Conservation (phyloP, 139 green algal genomes). For the Edaphochlamys debaryana region DNA sequence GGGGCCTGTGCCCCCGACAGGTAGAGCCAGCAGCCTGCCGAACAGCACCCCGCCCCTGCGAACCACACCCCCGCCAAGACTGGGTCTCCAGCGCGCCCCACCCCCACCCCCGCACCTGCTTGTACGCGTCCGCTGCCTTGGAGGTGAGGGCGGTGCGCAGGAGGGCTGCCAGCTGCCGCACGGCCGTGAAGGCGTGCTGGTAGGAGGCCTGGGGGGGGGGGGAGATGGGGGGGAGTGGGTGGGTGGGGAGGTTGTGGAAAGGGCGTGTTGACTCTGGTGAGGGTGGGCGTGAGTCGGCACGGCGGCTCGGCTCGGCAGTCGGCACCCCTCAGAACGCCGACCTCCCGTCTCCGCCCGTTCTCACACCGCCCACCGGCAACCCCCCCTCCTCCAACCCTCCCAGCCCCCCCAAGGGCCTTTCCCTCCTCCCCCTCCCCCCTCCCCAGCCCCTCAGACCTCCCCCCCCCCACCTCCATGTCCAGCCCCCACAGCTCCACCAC, state of each 20-base stretch:
- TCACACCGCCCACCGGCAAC: too few species aligned
- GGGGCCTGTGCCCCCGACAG: too few species aligned
- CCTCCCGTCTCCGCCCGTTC: too few species aligned
- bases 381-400: background rate
- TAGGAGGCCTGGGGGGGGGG: constrained; percentile 61
- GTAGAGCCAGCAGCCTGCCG: too few species aligned
- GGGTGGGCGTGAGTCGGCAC: background rate
- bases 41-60: too few species aligned
- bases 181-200: constrained; percentile 79
- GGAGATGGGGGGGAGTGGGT: background rate
- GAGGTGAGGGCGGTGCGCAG: constrained; percentile 84
- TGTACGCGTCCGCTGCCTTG: constrained; percentile 89
- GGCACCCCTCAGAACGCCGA: too few species aligned
- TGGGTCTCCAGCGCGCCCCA: too few species aligned
- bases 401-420: background rate
- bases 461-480: constrained; percentile 56
- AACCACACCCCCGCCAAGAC: too few species aligned
- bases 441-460: background rate
- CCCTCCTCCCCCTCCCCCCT: background rate
- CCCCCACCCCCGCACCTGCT: too few species aligned
- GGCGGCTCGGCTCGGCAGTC: background rate
- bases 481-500: constrained; percentile 88
- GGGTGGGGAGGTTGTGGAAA: too few species aligned
- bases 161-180: constrained; percentile 87
- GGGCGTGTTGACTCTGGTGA: background rate